Base-by-base conservation (phyloP, 176 grass and related monocot genomes). In the Carex pumila region DNA sequence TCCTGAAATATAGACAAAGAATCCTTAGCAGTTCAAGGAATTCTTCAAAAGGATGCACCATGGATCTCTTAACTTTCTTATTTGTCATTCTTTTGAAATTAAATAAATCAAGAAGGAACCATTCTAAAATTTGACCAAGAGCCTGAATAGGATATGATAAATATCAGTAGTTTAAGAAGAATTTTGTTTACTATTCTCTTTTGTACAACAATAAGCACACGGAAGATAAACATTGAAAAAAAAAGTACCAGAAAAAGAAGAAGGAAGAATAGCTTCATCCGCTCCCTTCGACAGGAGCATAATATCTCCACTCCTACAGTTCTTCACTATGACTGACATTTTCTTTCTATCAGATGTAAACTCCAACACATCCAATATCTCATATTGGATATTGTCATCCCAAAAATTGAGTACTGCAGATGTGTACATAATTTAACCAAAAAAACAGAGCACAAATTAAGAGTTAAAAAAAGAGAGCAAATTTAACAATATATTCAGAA, bases 311-410 rank as follows among this genome's bases (percentile, higher is more conserved):
- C 50, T 90, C 54, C 88, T 68, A 13, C 31, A 70, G 65, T 94
- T 89, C 79, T 90, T 94, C 47, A 93, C 86, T 66, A 94, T 86
- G 61, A 92, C 80, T 64, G 95, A 98, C 95, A 94, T 98, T 91
- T 90, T 93, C 87, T 94, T 98, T 60, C 95, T 89, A 85, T 98
- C 92, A 83, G 95, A 98, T 87, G 95, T 94, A 79, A 98, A 98
- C 83, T 98, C 95, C 58, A 98, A 75, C 87, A 87, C 81, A 75
- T 94, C 89, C 82, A 98, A 80, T 62, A 94, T 65, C 74, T 98
- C 89, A 32, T 91, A 98, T 76, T 79, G 57, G 62, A 93, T 88
- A 52, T 86, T 81, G 65, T 64, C 86, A 10, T 89, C 91, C 71
- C 77, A 88, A 81, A 91, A 94, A 82, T 86, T 91, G 54, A 98